Percentiles rank a stretch among this genome's conserved stretches.
phyloP scores from a whole-genome alignment of 805 yeast genomes.

The Ogataea siamensis region DNA sequence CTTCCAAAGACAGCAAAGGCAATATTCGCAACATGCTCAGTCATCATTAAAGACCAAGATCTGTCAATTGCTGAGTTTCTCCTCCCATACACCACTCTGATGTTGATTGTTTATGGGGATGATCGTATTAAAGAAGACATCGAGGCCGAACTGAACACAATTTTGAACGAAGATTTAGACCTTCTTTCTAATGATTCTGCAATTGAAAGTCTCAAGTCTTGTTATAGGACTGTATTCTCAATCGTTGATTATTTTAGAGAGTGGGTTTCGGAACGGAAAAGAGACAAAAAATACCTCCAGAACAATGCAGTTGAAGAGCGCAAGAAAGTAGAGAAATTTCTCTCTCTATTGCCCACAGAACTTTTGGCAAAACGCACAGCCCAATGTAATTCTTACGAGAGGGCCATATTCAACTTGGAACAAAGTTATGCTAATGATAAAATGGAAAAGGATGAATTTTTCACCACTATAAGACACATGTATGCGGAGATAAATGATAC shows the following conservation, averaged over 20 bases:
- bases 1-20: conserved; percentile 33
- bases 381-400: conserved; percentile 80
- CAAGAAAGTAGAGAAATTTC: conserved; percentile 43
- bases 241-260: conserved; percentile 81
- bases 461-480: conserved; percentile 65
- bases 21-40: conserved; percentile 63
- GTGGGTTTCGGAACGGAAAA: conserved; percentile 54
- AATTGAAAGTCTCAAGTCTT: conserved; percentile 55
- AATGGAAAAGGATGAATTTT: conserved; percentile 38
- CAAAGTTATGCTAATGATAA: conserved; percentile 52
- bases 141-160: conserved; percentile 54
- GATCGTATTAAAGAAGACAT: conserved; percentile 44
- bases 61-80: conserved; percentile 65
- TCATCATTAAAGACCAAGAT: conserved; percentile 68
- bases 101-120: conserved; percentile 45
- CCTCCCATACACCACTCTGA: conserved; percentile 72
- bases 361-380: conserved; percentile 75
- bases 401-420: conserved; percentile 84
- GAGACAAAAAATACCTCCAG: conserved; percentile 25
- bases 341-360: conserved; percentile 60
- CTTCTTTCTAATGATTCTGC: conserved; percentile 49
- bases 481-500: conserved; percentile 86
- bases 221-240: conserved; percentile 72
- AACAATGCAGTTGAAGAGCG: conserved; percentile 27
- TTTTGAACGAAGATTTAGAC: conserved; percentile 50